A percentile compares a stretch with the other conserved stretches of the same genome.
Conservation (phyloP, 129 eudicot genomes). For the Artemisia argyi region DNA sequence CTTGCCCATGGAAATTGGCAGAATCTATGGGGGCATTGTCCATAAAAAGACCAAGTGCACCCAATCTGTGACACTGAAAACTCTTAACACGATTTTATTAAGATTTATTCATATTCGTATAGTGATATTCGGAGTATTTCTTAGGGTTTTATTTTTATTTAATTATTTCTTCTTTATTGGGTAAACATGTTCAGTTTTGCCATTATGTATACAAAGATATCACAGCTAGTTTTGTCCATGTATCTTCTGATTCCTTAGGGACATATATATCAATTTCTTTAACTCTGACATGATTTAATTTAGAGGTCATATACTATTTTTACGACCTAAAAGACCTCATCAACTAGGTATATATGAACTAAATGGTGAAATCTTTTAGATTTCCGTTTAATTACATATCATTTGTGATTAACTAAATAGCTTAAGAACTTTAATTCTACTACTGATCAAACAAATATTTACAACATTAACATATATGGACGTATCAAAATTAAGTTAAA, state of each 20-base stretch:
- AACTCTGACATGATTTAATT: too few species aligned
- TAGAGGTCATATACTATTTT: too few species aligned
- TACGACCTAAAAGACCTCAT: too few species aligned
- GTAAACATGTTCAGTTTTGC: constrained; percentile 12
- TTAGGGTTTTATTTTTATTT: not conserved
- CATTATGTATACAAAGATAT: constrained; percentile 26
- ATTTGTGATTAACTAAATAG: too few species aligned
- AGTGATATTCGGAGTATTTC: not conserved
- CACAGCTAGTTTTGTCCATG: constrained; percentile 31
- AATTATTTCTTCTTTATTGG: not conserved
- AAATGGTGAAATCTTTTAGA: too few species aligned
- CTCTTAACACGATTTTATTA: not conserved
- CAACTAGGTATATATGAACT: too few species aligned
- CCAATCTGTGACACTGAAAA: constrained; percentile 22
- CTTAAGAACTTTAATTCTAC: too few species aligned
- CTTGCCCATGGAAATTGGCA: constrained; percentile 35
- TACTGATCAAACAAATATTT: too few species aligned
- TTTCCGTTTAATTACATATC: too few species aligned
- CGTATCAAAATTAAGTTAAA: too few species aligned
- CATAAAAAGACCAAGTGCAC: constrained; percentile 36
- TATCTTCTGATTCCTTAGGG: constrained; percentile 19
- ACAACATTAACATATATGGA: too few species aligned
- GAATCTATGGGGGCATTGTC: constrained; percentile 34
- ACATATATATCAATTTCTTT: not conserved
- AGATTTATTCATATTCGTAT: not conserved